Conservation (phyloP, 805 yeast species). For the Starmerella sirachaensis region DNA sequence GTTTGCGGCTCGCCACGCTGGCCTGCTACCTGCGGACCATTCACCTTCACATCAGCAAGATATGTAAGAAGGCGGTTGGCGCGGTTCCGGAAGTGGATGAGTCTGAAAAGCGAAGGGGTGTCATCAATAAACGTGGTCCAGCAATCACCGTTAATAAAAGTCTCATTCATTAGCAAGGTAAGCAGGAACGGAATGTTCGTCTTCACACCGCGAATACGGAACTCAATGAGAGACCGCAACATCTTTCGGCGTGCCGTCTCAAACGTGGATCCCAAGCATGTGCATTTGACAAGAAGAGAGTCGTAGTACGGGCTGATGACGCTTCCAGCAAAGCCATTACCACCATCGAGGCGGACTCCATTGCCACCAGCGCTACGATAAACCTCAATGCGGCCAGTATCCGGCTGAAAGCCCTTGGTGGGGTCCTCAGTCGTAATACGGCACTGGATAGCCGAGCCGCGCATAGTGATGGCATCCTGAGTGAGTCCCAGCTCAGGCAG, state of each 20-base stretch:
- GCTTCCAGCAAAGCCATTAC: conserved; percentile 95
- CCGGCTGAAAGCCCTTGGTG: conserved; percentile 91
- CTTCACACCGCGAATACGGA: conserved; percentile 97
- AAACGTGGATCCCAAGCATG: conserved; percentile 92
- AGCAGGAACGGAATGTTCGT: conserved; percentile 94
- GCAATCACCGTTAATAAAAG: conserved; percentile 74
- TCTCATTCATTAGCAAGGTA: conserved; percentile 80
- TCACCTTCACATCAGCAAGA: conserved; percentile 86
- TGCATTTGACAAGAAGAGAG: conserved; percentile 94
- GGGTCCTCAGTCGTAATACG: conserved; percentile 99
- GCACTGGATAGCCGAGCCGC: conserved; percentile 98
- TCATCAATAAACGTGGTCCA: conserved; percentile 99
- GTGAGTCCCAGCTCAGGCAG: conserved; percentile 80
- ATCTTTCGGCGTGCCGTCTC: conserved; percentile 96
- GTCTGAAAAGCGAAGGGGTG: conserved; percentile 88
- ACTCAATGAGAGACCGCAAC: conserved; percentile 93
- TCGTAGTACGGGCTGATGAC: conserved; percentile 95
- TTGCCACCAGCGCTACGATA: conserved; percentile 98
- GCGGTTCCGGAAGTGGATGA: conserved; percentile 91
- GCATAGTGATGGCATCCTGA: conserved; percentile 87
- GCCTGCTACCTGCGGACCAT: conserved; percentile 92
- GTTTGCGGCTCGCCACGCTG: conserved; percentile 88
- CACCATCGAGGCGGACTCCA: conserved; percentile 98
- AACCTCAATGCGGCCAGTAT: conserved; percentile 95
- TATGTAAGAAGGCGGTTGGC: conserved; percentile 88